Evolutionary conservation across 2,329 filamentous ascomycete genomes (phyloP), one percentile per base, ranked within the genome.

Genomic region (Raffaelea ambrosiae): DNA sequence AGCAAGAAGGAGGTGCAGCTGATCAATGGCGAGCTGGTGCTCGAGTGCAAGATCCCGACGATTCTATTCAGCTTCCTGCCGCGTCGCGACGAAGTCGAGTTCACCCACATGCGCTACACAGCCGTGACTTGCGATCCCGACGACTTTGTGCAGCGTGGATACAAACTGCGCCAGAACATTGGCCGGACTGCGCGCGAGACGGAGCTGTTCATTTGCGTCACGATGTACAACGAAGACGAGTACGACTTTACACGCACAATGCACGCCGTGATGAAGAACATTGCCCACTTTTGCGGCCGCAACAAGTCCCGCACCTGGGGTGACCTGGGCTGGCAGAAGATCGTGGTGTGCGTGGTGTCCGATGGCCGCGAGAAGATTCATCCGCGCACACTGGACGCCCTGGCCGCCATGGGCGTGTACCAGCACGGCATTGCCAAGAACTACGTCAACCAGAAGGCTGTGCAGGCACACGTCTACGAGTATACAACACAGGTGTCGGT

Each of bases 191-290:
- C 88, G 5, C 77, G 91, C 48, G 87, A 95, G 61, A 96, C 91
- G 0, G 91, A 97, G 69, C 73, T 97, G 3, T 96, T 97, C 66
- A 95, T 97, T 59, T 91, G 90, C 36, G 82, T 97, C 47, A 97
- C 91, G 47, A 96, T 96, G 91, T 98, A 98, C 72, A 98, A 98
- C 66, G 93, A 98, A 67, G 87, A 96, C 66, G 93, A 97, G 62
- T 88, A 95, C 58, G 81, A 89, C 61, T 98, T 98, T 59, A 96
- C 93, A 7, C 81, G 93, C 42, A 98, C 93, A 1, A 97, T 98
- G 91, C 88, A 97, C 64, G 93, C 91, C 48, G 88, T 98, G 48
- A 95, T 98, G 87, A 89, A 94, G 65, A 98, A 98, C 63, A 91
- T 98, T 58, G 83, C 87, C 14, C 93, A 97, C 64, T 96, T 98